These are phyloP conservation scores for Entomortierella chlamydospora DNA, from an alignment of 192 early-diverging fungal species.

Conservation along the genomic window DNA sequence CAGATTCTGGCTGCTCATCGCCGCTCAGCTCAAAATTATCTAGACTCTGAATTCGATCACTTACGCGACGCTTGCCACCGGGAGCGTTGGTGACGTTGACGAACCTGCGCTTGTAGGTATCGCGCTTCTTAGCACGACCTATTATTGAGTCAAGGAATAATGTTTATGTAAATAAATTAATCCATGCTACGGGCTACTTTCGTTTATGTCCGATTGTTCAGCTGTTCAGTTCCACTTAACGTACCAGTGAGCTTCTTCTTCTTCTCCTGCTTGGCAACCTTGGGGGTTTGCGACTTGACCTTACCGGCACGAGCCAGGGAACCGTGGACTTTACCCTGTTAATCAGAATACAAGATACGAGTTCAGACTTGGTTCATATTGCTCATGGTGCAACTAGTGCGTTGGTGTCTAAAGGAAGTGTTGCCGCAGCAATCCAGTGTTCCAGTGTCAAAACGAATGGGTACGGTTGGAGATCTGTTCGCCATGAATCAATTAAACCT, in stretches of 20 bases:
- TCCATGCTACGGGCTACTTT: background rate
- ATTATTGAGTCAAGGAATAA: background rate
- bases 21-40: no score
- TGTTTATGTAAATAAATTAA: background rate
- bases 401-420: no score
- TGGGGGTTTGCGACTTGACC: constrained; percentile 99
- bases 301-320: constrained; percentile 99
- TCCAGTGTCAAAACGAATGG: no score
- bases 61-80: constrained; percentile 92
- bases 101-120: constrained; percentile 97
- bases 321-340: constrained; percentile 99
- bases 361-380: no score
- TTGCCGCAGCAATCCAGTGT: no score
- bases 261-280: constrained; percentile 98
- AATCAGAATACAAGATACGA: background rate
- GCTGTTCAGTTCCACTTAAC: background rate
- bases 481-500: no score
- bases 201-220: background rate
- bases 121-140: constrained; percentile 96
- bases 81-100: constrained; percentile 90
- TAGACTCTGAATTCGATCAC: constrained; percentile 7
- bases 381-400: no score
- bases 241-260: constrained; percentile 86
- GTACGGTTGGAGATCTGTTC: no score
- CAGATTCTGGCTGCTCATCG: no score